Conservation (phyloP, 176 grass and related monocot species). For the Miscanthus lutarioriparius region DNA sequence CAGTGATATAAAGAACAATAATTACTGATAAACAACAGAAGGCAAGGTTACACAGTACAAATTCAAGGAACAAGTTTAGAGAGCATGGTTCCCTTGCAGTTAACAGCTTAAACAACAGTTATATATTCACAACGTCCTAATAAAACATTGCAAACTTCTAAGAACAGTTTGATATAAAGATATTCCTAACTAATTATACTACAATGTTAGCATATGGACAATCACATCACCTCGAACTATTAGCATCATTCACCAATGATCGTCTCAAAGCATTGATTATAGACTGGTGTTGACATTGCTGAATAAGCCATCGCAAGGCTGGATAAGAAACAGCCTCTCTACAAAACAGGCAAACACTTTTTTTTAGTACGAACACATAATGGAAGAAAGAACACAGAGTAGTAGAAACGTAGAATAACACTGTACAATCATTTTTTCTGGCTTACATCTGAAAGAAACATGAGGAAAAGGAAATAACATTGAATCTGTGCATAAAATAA, state of each 20-base stretch:
- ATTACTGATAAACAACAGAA: not conserved
- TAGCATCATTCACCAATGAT: slow-evolving; percentile 72
- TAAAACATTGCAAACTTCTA: not conserved
- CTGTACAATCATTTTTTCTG: not conserved
- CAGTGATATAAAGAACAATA: not conserved
- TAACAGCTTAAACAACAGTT: slow-evolving; percentile 11
- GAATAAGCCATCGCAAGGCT: slow-evolving; percentile 57
- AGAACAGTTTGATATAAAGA: not conserved
- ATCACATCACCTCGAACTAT: slow-evolving; percentile 68
- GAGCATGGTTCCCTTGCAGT: not conserved
- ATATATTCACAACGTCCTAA: slow-evolving; percentile 6
- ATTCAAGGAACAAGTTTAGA: not conserved
- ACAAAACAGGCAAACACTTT: slow-evolving; percentile 31
- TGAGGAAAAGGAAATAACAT: slow-evolving; percentile 1
- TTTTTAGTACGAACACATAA: not conserved
- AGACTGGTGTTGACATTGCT: slow-evolving; percentile 62
- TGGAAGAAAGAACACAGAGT: not conserved
- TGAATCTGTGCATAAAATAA: not conserved
- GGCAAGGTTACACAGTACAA: not conserved
- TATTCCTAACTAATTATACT: slow-evolving; percentile 19
- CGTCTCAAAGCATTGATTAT: slow-evolving; percentile 55
- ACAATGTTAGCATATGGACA: slow-evolving; percentile 21
- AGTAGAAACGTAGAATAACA: not conserved
- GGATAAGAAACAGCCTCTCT: slow-evolving; percentile 55
- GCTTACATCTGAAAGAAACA: slow-evolving; percentile 6